Conservation (phyloP, 352 stramenopile species). For the Pythium vanterpoolii region DNA sequence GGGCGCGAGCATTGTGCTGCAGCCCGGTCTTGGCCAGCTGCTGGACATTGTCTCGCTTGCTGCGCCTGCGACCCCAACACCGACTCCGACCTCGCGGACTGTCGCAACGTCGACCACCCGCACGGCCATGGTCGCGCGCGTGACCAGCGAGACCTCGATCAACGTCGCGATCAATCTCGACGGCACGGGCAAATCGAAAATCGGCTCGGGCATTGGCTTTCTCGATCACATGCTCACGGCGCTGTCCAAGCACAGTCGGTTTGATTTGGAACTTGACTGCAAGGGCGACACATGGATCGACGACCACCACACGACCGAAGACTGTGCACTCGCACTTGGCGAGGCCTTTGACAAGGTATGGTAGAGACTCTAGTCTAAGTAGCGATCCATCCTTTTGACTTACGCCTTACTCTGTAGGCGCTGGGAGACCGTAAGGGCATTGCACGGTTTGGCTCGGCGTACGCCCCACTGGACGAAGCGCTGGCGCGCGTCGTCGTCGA, state of each 20-base stretch:
- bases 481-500: constrained; percentile 92
- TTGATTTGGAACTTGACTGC: constrained; percentile 87
- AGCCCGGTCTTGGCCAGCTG: constrained; percentile 74
- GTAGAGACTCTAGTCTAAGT: no score
- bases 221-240: constrained; percentile 91
- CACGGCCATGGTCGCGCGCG: constrained; percentile 48
- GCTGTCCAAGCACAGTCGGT: constrained; percentile 88
- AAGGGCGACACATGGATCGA: constrained; percentile 95
- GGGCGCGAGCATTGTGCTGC: constrained; percentile 62
- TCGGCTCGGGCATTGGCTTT: constrained; percentile 90
- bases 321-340: constrained; percentile 92
- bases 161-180: constrained; percentile 85
- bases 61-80: background rate
- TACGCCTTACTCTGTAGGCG: constrained; percentile 30
- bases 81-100: no score
- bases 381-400: background rate
- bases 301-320: constrained; percentile 96
- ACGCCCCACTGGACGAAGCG: constrained; percentile 89
- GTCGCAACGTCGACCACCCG: constrained; percentile 6
- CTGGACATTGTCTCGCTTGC: constrained; percentile 74
- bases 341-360: constrained; percentile 85
- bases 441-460: constrained; percentile 83
- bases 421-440: constrained; percentile 89
- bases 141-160: constrained; percentile 96
- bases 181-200: constrained; percentile 80